These are phyloP conservation scores for Nitzschia sp. DNA, from an alignment of 108 stramenopile species.

Conservation along the genomic window DNA sequence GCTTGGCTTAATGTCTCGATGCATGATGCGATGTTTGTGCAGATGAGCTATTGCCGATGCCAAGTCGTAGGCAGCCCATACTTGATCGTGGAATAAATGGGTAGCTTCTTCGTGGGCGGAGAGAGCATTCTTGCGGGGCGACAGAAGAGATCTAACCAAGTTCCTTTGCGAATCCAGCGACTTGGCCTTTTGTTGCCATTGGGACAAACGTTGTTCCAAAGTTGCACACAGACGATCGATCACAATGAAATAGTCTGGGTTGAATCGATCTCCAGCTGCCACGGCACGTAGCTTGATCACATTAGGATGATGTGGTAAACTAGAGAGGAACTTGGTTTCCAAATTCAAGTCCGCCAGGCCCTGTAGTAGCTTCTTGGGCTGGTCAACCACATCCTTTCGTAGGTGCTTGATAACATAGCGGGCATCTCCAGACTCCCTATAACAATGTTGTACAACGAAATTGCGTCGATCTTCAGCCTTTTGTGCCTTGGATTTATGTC, in stretches of 20 bases:
- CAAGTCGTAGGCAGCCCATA: constrained; percentile 10
- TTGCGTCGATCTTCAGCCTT: background rate
- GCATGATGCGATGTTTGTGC: constrained; percentile 13
- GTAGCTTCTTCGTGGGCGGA: background rate
- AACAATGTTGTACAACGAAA: constrained; percentile 26
- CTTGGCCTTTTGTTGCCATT: background rate
- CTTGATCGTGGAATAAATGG: background rate
- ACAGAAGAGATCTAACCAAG: background rate
- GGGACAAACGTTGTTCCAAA: background rate
- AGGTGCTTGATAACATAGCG: constrained; percentile 38
- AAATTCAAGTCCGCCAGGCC: constrained; percentile 18
- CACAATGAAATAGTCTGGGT: constrained; percentile 8
- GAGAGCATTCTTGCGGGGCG: background rate
- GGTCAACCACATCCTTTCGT: background rate
- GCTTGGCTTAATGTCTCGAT: constrained; percentile 33
- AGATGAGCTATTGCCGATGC: constrained; percentile 23
- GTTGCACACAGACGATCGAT: constrained; percentile 13
- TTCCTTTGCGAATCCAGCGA: background rate
- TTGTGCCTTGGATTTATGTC: background rate
- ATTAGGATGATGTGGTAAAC: constrained; percentile 31
- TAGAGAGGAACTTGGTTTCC: constrained; percentile 33
- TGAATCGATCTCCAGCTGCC: background rate
- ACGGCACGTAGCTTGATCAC: constrained; percentile 37
- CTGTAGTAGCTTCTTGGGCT: background rate
- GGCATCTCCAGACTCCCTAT: constrained; percentile 19